phyloP scores from a whole-genome alignment of 176 grass and related monocot genomes.

The Neostapfia colusana region DNA sequence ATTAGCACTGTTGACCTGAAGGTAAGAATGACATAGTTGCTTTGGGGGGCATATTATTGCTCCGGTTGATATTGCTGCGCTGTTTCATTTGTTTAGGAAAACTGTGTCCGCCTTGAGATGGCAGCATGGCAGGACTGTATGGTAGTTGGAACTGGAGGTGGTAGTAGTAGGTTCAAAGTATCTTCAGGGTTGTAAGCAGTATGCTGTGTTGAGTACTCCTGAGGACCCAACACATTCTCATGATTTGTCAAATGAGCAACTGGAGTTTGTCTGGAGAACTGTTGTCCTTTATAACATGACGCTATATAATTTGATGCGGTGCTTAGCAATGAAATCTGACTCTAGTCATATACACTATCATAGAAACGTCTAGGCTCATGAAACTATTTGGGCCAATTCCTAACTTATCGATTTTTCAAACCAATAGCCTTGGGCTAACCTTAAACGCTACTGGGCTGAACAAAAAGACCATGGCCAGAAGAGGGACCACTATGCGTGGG shows the following conservation, averaged over 20 bases:
- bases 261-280: constrained; percentile 44
- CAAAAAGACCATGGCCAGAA: too few relatives aligned
- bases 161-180: constrained; percentile 46
- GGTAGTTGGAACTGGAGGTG: constrained; percentile 28
- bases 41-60: constrained; percentile 42
- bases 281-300: too few relatives aligned
- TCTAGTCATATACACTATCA: too few relatives aligned
- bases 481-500: too few relatives aligned
- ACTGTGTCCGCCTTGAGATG: constrained; percentile 41
- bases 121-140: too few relatives aligned
- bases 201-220: constrained; percentile 41
- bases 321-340: too few relatives aligned
- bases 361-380: too few relatives aligned
- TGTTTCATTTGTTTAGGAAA: constrained; percentile 47
- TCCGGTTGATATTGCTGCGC: constrained; percentile 58
- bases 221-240: constrained; percentile 29
- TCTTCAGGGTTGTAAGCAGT: constrained; percentile 46
- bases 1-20: constrained; percentile 37
- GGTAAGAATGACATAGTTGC: constrained; percentile 42
- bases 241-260: constrained; percentile 42
- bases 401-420: too few relatives aligned
- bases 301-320: too few relatives aligned
- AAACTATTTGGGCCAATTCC: too few relatives aligned
- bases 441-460: too few relatives aligned
- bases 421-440: too few relatives aligned